Conservation (phyloP, 352 stramenopile genomes). For the Pythium vanterpoolii region DNA sequence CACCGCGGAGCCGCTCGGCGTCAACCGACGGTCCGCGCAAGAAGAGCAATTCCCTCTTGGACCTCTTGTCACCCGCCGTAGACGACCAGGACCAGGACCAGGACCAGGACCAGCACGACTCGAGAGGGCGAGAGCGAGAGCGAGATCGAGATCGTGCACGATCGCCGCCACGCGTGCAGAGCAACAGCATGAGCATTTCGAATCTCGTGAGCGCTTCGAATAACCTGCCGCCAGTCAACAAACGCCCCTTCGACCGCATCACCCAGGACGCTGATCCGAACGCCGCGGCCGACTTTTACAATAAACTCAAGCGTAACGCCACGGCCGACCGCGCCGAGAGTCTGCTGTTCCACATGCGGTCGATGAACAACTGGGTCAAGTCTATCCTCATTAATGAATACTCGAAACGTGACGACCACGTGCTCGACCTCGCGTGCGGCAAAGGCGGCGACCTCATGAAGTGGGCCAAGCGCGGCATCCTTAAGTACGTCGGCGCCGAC, state of each 20-base stretch:
- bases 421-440: slow-evolving; percentile 97
- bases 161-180: slow-evolving; percentile 19
- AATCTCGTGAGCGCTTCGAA: slow-evolving; percentile 9
- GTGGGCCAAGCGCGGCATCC: slow-evolving; percentile 90
- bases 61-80: slow-evolving; percentile 57
- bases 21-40: slow-evolving; percentile 29
- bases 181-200: slow-evolving; percentile 9
- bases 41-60: slow-evolving; percentile 77
- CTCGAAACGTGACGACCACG: slow-evolving; percentile 73
- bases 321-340: slow-evolving; percentile 82
- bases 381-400: slow-evolving; percentile 93
- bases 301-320: slow-evolving; percentile 70
- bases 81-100: background rate
- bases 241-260: slow-evolving; percentile 57
- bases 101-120: background rate
- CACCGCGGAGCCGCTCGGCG: background rate
- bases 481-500: slow-evolving; percentile 96
- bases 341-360: slow-evolving; percentile 96
- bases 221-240: slow-evolving; percentile 28
- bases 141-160: background rate
- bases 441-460: slow-evolving; percentile 99
- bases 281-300: slow-evolving; percentile 80
- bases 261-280: slow-evolving; percentile 58
- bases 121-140: too few relatives aligned
- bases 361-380: slow-evolving; percentile 99